phyloP scores from a whole-genome alignment of 768 basidiomycete genomes.

The Lanmaoa rubissima region DNA sequence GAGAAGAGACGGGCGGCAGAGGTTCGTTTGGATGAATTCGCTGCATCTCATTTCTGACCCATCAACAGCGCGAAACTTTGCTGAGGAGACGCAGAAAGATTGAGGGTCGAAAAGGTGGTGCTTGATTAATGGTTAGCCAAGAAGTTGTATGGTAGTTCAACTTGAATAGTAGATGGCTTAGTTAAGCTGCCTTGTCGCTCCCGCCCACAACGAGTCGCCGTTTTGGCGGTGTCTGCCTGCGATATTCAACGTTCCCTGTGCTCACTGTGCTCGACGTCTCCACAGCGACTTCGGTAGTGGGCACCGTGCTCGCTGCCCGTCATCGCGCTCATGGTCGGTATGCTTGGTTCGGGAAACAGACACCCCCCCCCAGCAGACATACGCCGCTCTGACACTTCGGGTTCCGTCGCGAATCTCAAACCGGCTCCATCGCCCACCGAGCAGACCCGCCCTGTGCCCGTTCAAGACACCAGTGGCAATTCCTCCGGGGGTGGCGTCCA shows the following conservation, averaged over 20 bases:
- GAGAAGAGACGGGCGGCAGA: slow-evolving; percentile 74
- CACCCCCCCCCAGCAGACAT: slow-evolving; percentile 29
- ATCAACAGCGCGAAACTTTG: slow-evolving; percentile 54
- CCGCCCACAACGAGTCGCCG: slow-evolving; percentile 5
- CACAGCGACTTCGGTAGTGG: not conserved
- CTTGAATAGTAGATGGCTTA: not conserved
- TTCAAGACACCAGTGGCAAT: slow-evolving; percentile 38
- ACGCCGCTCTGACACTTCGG: slow-evolving; percentile 24
- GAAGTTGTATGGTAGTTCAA: not conserved
- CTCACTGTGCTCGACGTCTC: slow-evolving; percentile 3
- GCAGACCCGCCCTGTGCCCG: slow-evolving; percentile 43
- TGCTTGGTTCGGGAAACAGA: slow-evolving; percentile 38
- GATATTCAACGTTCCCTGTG: not conserved
- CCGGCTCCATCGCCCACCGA: slow-evolving; percentile 44
- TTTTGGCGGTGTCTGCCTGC: not conserved
- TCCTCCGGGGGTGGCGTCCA: slow-evolving; percentile 41
- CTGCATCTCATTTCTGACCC: slow-evolving; percentile 8
- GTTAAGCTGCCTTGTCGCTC: slow-evolving; percentile 10
- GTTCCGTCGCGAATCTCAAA: slow-evolving; percentile 30
- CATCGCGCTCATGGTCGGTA: slow-evolving; percentile 36
- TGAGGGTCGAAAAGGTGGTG: slow-evolving; percentile 37
- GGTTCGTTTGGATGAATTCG: slow-evolving; percentile 47
- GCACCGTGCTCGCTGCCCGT: not conserved
- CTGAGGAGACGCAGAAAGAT: slow-evolving; percentile 57
- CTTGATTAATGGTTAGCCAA: not conserved